Conservation (phyloP, 805 yeast genomes). For the Naumovozyma castellii region DNA sequence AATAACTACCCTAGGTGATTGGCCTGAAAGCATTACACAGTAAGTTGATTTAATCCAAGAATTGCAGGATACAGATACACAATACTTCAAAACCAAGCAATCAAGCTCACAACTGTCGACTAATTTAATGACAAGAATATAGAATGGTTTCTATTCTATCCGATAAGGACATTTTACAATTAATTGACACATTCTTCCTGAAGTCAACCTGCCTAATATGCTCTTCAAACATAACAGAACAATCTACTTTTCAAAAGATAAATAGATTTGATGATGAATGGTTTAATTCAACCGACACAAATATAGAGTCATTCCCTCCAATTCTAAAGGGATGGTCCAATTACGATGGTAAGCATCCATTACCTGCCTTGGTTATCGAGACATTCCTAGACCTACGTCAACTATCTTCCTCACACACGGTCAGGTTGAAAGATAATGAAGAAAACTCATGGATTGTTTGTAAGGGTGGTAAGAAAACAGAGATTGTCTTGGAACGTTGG, state of each 20-base stretch:
- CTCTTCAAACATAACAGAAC: constrained; percentile 27
- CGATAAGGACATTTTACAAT: constrained; percentile 25
- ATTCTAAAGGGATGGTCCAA: constrained; percentile 55
- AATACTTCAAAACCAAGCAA: too few relatives aligned
- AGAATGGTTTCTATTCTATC: constrained; percentile 1
- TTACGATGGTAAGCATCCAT: constrained; percentile 33
- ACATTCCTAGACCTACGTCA: constrained; percentile 62
- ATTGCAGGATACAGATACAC: too few relatives aligned
- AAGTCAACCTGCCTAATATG: constrained; percentile 52
- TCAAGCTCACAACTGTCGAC: too few relatives aligned
- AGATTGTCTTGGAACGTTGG: constrained; percentile 94
- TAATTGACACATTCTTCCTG: constrained; percentile 52
- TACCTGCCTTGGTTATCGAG: constrained; percentile 82
- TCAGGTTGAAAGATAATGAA: constrained; percentile 48
- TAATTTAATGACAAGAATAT: not conserved
- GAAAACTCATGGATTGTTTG: constrained; percentile 48
- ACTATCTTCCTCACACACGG: constrained; percentile 45
- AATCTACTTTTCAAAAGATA: constrained; percentile 9
- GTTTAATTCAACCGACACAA: constrained; percentile 4
- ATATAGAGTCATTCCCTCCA: constrained; percentile 8
- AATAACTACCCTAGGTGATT: too few relatives aligned
- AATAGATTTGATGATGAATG: constrained; percentile 7
- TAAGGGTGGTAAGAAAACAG: constrained; percentile 56
- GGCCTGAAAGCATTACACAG: too few relatives aligned
- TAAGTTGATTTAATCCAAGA: too few relatives aligned